phyloP scores from a whole-genome alignment of 495 filamentous ascomycete species.

The Letharia lupina region DNA sequence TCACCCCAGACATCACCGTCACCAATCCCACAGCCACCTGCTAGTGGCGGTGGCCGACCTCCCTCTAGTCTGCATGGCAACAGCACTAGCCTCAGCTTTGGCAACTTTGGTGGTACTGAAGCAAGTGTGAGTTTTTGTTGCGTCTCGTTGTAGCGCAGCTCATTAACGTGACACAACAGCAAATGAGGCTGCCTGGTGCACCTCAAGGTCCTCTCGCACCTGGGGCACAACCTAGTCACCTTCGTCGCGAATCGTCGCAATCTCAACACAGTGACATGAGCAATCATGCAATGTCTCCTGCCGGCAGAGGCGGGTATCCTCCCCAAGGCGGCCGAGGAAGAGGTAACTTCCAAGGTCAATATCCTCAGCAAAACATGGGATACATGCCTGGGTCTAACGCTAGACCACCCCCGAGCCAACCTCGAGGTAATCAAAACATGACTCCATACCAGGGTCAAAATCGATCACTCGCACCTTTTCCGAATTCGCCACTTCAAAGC shows the following conservation, averaged over 20 bases:
- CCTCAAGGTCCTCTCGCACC: constrained; percentile 52
- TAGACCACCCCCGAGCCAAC: constrained; percentile 51
- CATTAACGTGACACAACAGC: constrained; percentile 35
- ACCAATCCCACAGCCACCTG: constrained; percentile 71
- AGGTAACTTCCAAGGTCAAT: constrained; percentile 37
- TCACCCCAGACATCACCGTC: constrained; percentile 74
- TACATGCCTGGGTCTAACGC: constrained; percentile 58
- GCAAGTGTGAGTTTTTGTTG: constrained; percentile 53
- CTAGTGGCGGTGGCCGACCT: constrained; percentile 76
- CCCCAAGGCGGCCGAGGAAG: constrained; percentile 59
- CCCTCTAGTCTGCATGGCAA: constrained; percentile 61
- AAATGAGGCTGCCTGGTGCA: constrained; percentile 52
- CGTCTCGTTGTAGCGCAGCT: constrained; percentile 9
- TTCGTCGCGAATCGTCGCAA: constrained; percentile 74
- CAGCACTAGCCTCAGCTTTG: constrained; percentile 63
- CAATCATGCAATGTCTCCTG: constrained; percentile 45
- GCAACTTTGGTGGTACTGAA: constrained; percentile 66
- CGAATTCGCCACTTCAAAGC: constrained; percentile 58
- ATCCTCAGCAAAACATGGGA: constrained; percentile 51
- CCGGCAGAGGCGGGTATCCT: constrained; percentile 47
- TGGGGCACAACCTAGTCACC: constrained; percentile 58
- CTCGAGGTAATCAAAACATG: constrained; percentile 56
- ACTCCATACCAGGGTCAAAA: constrained; percentile 52
- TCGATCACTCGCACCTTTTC: constrained; percentile 47
- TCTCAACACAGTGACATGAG: constrained; percentile 70